Percentiles rank a stretch among this genome's conserved stretches.
Conservation (phyloP, 495 filamentous ascomycete species). For the Neurospora sp. region DNA sequence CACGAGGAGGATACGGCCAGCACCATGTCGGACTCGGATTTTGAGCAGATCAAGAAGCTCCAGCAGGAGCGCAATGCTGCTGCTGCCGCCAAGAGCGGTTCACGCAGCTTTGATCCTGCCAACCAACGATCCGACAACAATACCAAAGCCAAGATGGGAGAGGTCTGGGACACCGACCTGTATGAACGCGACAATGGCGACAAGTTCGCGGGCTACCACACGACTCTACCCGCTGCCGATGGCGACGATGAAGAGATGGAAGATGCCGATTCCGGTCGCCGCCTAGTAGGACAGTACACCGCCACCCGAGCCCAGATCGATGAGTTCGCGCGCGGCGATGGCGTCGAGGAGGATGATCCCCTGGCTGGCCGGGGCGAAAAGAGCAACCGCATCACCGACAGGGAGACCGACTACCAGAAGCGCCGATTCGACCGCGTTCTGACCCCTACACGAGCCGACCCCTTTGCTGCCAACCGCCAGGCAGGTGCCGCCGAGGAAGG, state of each 20-base stretch:
- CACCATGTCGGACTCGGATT: slow-evolving; percentile 62
- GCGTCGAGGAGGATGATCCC: slow-evolving; percentile 87
- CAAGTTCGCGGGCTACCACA: slow-evolving; percentile 86
- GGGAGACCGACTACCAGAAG: slow-evolving; percentile 97
- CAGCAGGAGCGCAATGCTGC: slow-evolving; percentile 89
- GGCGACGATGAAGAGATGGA: slow-evolving; percentile 79
- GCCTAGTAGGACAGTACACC: slow-evolving; percentile 93
- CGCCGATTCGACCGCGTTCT: slow-evolving; percentile 79
- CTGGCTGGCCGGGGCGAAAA: slow-evolving; percentile 74
- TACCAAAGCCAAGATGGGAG: slow-evolving; percentile 90
- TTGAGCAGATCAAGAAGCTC: slow-evolving; percentile 70
- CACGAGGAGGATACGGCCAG: not conserved
- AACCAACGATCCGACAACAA: slow-evolving; percentile 82
- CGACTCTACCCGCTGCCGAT: slow-evolving; percentile 71
- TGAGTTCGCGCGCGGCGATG: slow-evolving; percentile 79
- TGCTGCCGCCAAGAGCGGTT: slow-evolving; percentile 74
- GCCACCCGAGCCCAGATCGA: slow-evolving; percentile 84
- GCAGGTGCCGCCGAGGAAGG: slow-evolving; percentile 53
- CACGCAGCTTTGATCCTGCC: slow-evolving; percentile 74
- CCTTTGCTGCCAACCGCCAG: slow-evolving; percentile 69
- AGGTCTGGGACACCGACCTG: slow-evolving; percentile 85
- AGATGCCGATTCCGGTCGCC: slow-evolving; percentile 60
- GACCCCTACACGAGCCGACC: slow-evolving; percentile 80
- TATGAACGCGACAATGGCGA: slow-evolving; percentile 70
- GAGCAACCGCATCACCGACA: slow-evolving; percentile 76